A percentile compares a stretch with the other conserved stretches of the same genome.
Conservation (phyloP, 345 rosid genomes). For the Hibiscus mutabilis region DNA sequence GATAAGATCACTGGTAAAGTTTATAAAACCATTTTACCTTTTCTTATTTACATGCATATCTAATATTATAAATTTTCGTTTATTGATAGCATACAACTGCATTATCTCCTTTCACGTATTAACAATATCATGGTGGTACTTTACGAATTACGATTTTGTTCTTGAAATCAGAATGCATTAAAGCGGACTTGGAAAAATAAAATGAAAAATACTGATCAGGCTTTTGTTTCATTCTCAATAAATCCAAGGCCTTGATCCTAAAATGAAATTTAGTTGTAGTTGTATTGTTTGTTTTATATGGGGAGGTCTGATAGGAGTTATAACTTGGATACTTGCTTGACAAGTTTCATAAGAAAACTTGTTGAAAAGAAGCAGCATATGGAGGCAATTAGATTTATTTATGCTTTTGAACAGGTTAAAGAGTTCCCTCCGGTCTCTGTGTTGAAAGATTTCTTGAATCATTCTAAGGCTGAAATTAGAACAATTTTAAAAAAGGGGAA, state of each 20-base stretch:
- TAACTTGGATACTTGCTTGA: neutral
- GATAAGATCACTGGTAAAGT: conserved; percentile 11
- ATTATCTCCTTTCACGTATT: too few relatives aligned
- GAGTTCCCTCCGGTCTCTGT: conserved; percentile 28
- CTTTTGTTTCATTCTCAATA: too few relatives aligned
- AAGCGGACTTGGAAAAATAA: too few relatives aligned
- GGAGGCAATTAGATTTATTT: conserved; percentile 31
- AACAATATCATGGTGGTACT: too few relatives aligned
- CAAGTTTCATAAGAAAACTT: conserved; percentile 22
- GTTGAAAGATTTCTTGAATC: conserved; percentile 26
- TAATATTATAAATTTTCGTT: neutral
- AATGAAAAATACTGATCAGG: too few relatives aligned
- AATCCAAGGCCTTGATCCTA: neutral
- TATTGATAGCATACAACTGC: neutral
- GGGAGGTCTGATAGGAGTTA: neutral
- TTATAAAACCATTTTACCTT: neutral
- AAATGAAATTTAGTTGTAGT: neutral
- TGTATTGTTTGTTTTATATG: neutral
- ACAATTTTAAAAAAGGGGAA: neutral
- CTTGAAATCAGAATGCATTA: neutral
- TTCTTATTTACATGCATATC: neutral
- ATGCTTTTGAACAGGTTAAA: conserved; percentile 24
- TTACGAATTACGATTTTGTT: too few relatives aligned
- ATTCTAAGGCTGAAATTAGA: conserved; percentile 13
- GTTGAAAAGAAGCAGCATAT: conserved; percentile 21